These are phyloP conservation scores for Emiliania huxleyi DNA, from an alignment of 78 protist species.

Conservation along the genomic window DNA sequence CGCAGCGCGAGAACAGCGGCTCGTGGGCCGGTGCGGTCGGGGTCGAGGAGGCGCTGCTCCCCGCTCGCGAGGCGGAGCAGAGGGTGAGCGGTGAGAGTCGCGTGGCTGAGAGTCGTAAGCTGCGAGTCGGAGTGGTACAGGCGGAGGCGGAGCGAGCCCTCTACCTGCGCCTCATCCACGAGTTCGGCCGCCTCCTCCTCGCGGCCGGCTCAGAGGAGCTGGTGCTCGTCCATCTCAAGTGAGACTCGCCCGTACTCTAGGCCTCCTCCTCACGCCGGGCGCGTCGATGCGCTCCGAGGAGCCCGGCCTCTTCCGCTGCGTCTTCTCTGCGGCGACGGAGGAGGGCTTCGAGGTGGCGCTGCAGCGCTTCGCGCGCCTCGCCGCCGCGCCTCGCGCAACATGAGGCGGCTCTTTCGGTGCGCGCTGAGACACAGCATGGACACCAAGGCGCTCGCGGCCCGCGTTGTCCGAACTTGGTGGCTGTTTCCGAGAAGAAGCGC, in stretches of 20 bases:
- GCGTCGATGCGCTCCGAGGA: not conserved
- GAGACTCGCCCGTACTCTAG: no score
- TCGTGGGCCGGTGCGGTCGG: not conserved
- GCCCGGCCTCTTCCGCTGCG: conserved; percentile 3
- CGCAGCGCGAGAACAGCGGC: not conserved
- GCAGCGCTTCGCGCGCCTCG: not conserved
- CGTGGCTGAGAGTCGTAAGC: no score
- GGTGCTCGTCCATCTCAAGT: not conserved
- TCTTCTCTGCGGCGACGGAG: not conserved
- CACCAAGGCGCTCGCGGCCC: no score
- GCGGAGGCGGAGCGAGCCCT: not conserved
- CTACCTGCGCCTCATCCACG: not conserved
- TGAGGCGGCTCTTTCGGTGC: not conserved
- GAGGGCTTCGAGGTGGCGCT: not conserved
- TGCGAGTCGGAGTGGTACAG: no score
- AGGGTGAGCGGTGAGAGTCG: no score
- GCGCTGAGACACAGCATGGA: no score
- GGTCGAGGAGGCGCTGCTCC: not conserved
- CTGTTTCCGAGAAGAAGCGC: no score
- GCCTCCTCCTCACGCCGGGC: not conserved
- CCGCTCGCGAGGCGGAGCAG: no score
- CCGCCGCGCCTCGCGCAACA: not conserved
- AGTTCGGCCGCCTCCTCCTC: not conserved
- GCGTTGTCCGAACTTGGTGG: no score
- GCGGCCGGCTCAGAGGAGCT: not conserved